Conservation (phyloP, 768 basidiomycete species). For the Mycena metata region DNA sequence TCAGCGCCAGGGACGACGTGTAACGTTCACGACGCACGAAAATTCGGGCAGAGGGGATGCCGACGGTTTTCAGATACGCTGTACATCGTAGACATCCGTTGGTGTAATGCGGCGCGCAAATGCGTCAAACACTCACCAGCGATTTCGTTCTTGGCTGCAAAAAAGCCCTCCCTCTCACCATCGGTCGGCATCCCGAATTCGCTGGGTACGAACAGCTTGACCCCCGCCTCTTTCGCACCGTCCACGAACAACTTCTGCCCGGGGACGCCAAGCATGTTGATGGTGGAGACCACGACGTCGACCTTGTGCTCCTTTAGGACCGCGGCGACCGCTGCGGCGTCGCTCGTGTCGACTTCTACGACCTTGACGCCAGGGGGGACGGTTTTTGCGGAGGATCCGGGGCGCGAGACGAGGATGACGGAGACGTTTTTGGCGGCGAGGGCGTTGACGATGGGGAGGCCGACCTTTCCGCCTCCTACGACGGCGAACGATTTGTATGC, state of each 20-base stretch:
- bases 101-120: too few relatives aligned
- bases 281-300: constrained; percentile 51
- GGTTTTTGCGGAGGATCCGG: constrained; percentile 8
- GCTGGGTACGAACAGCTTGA: constrained; percentile 55
- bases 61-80: constrained; percentile 49
- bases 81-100: neutral
- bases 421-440: constrained; percentile 61
- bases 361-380: constrained; percentile 42
- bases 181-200: constrained; percentile 53
- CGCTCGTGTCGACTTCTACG: constrained; percentile 45
- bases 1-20: neutral
- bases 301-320: constrained; percentile 47
- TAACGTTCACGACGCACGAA: constrained; percentile 42
- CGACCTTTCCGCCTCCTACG: constrained; percentile 31
- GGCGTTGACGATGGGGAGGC: constrained; percentile 51
- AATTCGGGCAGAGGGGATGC: constrained; percentile 47
- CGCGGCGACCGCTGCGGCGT: constrained; percentile 43
- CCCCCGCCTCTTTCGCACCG: constrained; percentile 52
- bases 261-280: constrained; percentile 42
- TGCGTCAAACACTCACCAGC: constrained; percentile 41
- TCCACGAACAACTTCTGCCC: constrained; percentile 47
- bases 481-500: constrained; percentile 6
- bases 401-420: constrained; percentile 38
- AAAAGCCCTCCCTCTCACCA: constrained; percentile 29
- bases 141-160: constrained; percentile 43